Conservation (phyloP, 1,284 basidiomycete genomes). For the Porodaedalea pini region DNA sequence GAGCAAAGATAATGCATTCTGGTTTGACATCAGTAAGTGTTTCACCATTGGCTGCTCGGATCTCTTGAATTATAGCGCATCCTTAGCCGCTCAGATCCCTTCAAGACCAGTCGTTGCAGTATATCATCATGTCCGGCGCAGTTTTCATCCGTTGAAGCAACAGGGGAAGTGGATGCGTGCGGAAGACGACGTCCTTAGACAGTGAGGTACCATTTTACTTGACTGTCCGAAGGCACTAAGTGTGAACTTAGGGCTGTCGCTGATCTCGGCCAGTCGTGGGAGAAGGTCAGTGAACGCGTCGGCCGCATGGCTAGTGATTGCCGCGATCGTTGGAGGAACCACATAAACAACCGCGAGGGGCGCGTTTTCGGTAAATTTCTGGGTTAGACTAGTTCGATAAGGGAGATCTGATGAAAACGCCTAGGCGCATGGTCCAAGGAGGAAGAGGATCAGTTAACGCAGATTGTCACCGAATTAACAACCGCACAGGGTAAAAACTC, state of each 20-base stretch:
- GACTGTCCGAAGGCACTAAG: conserved; percentile 4
- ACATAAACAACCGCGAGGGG: conserved; percentile 58
- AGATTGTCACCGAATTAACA: conserved; percentile 70
- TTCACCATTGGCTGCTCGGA: conserved; percentile 8
- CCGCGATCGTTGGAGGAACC: conserved; percentile 79
- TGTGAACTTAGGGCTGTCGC: conserved; percentile 51
- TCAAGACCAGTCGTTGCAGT: conserved; percentile 75
- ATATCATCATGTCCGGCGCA: conserved; percentile 73
- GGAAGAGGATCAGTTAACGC: conserved; percentile 67
- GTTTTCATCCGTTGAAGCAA: conserved; percentile 60
- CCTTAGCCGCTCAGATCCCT: conserved; percentile 60
- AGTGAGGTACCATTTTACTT: conserved; percentile 40
- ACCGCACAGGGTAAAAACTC: conserved; percentile 61
- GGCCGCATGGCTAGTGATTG: conserved; percentile 76
- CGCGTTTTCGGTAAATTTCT: conserved; percentile 45
- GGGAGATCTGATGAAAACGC: not conserved
- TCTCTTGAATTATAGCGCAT: conserved; percentile 13
- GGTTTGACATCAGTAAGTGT: conserved; percentile 70
- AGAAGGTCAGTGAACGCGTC: conserved; percentile 63
- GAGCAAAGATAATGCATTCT: conserved; percentile 58
- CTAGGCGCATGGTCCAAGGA: conserved; percentile 66
- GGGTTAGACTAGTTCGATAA: conserved; percentile 1
- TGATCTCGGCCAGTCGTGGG: conserved; percentile 75
- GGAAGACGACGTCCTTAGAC: conserved; percentile 63
- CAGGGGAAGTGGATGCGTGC: conserved; percentile 68